These are phyloP conservation scores for Lecanicillium sp. DNA, from an alignment of 2,329 filamentous ascomycete genomes.

Conservation along the genomic window DNA sequence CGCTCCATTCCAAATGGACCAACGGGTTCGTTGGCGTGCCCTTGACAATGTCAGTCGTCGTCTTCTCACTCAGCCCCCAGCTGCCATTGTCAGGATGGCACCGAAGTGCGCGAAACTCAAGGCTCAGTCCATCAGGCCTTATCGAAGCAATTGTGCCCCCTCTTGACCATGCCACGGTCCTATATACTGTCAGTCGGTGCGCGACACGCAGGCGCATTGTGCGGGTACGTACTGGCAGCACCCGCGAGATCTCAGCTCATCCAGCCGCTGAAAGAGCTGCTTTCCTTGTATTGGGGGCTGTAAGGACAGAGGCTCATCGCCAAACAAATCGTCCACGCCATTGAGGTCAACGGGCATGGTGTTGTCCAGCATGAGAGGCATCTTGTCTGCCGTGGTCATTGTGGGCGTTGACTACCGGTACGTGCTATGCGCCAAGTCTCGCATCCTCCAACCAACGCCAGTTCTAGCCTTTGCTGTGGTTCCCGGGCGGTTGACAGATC, in stretches of 20 bases:
- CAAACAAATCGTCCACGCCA: constrained; percentile 69
- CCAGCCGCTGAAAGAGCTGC: constrained; percentile 63
- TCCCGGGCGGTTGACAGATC: no score
- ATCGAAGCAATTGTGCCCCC: constrained; percentile 80
- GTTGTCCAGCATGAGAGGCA: constrained; percentile 35
- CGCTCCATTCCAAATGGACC: constrained; percentile 76
- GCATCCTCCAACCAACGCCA: no score
- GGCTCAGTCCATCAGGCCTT: constrained; percentile 57
- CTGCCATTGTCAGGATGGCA: constrained; percentile 60
- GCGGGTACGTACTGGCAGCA: constrained; percentile 67
- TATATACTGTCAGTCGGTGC: constrained; percentile 26
- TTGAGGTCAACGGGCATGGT: constrained; percentile 44
- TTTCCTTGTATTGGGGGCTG: constrained; percentile 40
- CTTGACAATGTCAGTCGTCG: constrained; percentile 51
- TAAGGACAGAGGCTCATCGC: constrained; percentile 55
- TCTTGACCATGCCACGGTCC: constrained; percentile 81
- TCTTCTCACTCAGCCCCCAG: constrained; percentile 73
- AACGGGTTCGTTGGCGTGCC: constrained; percentile 59
- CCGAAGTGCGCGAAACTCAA: constrained; percentile 67
- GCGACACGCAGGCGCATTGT: not conserved
- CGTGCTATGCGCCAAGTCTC: no score
- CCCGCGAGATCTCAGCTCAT: constrained; percentile 67
- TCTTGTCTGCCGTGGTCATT: constrained; percentile 29
- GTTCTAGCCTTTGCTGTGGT: no score
- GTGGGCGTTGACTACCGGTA: not conserved